A percentile compares a stretch with the other conserved stretches of the same genome.
Evolutionary conservation across 2,329 filamentous ascomycete genomes (phyloP).

Genomic region (Penicillium sp.): DNA sequence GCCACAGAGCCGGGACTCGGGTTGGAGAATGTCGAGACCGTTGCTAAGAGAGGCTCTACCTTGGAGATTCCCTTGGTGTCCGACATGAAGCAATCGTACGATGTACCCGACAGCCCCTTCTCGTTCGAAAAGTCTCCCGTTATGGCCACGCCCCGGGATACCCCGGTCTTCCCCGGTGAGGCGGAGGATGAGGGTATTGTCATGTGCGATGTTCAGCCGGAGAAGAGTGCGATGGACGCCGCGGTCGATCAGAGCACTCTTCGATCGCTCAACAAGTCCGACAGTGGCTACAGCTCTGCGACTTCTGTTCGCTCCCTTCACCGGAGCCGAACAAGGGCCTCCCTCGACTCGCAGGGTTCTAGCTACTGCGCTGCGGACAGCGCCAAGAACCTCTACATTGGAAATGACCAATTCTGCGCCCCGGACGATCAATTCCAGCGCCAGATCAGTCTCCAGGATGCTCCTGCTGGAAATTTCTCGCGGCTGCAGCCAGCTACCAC

Average conservation of each 20-base stretch:
- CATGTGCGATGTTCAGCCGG: slow-evolving; percentile 16
- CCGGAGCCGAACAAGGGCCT: slow-evolving; percentile 21
- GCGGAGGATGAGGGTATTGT: slow-evolving; percentile 22
- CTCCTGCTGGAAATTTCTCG: slow-evolving; percentile 13
- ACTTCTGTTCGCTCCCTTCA: slow-evolving; percentile 30
- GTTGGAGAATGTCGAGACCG: slow-evolving; percentile 10
- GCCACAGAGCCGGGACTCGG: slow-evolving; percentile 15
- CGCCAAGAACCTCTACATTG: slow-evolving; percentile 5
- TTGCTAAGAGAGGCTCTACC: slow-evolving; percentile 5
- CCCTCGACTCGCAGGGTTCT: slow-evolving; percentile 27
- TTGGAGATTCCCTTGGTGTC: slow-evolving; percentile 20
- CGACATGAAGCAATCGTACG: slow-evolving; percentile 18
- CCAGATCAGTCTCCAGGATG: slow-evolving; percentile 20
- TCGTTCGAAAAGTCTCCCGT: slow-evolving; percentile 34
- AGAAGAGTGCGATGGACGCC: slow-evolving; percentile 12
- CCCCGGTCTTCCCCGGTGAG: slow-evolving; percentile 16
- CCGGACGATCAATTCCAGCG: slow-evolving; percentile 14
- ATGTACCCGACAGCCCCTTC: slow-evolving; percentile 31
- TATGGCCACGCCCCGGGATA: slow-evolving; percentile 8
- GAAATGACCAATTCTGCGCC: not conserved
- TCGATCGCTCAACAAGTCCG: slow-evolving; percentile 30
- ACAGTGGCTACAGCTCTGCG: slow-evolving; percentile 40
- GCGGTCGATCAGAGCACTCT: slow-evolving; percentile 17
- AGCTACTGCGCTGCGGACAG: slow-evolving; percentile 18
- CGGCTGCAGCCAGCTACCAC: slow-evolving; percentile 8